phyloP scores from a whole-genome alignment of 2,329 filamentous ascomycete species.

The Penicillium sp. region DNA sequence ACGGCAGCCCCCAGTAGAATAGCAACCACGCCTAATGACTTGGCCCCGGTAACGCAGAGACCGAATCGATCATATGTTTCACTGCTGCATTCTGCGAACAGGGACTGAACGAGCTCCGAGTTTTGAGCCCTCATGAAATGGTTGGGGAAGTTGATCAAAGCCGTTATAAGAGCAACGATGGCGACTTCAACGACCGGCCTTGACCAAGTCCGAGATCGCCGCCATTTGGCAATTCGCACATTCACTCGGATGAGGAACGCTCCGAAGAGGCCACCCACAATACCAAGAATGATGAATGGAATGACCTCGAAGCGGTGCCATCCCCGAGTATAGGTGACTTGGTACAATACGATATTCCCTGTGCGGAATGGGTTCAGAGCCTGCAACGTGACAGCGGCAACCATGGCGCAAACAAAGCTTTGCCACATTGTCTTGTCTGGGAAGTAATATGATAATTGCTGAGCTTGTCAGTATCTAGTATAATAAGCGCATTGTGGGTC shows the following conservation, averaged over 20 bases:
- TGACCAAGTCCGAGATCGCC: slow-evolving; percentile 64
- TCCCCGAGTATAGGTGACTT: slow-evolving; percentile 83
- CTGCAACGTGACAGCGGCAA: slow-evolving; percentile 90
- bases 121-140: slow-evolving; percentile 92
- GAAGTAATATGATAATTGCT: slow-evolving; percentile 95
- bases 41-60: slow-evolving; percentile 81
- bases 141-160: slow-evolving; percentile 90
- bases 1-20: slow-evolving; percentile 76
- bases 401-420: slow-evolving; percentile 98
- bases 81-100: slow-evolving; percentile 86
- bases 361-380: slow-evolving; percentile 91
- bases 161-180: slow-evolving; percentile 73
- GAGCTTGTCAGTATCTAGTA: slow-evolving; percentile 9
- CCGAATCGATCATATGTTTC: slow-evolving; percentile 81
- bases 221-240: slow-evolving; percentile 78
- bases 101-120: slow-evolving; percentile 82
- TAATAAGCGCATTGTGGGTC: background rate
- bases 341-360: slow-evolving; percentile 91
- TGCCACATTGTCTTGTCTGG: slow-evolving; percentile 99
- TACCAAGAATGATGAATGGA: slow-evolving; percentile 79
- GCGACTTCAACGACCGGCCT: slow-evolving; percentile 75
- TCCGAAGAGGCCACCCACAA: slow-evolving; percentile 89
- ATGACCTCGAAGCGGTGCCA: slow-evolving; percentile 95
- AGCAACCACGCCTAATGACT: slow-evolving; percentile 75
- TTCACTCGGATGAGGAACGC: slow-evolving; percentile 93